A percentile compares a stretch with the other conserved stretches of the same genome.
Evolutionary conservation across 257 asterid species (phyloP).

Genomic region (Misopates orontium): DNA sequence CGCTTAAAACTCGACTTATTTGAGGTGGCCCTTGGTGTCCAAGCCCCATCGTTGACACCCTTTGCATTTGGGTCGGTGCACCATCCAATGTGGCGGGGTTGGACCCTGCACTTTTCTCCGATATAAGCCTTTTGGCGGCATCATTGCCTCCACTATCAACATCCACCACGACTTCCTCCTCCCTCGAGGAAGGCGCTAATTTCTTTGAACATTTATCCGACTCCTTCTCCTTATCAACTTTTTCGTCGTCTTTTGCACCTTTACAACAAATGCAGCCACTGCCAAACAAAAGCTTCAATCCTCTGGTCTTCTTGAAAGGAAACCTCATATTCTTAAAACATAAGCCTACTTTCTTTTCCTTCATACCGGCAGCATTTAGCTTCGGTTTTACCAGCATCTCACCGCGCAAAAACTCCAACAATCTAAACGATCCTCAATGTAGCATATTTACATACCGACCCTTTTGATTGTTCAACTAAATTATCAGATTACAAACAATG

Average conservation of each 20-base stretch:
- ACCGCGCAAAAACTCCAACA: constrained; percentile 22
- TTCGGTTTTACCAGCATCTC: constrained; percentile 40
- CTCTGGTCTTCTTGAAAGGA: constrained; percentile 50
- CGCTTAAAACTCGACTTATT: constrained; percentile 50
- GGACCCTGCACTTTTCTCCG: constrained; percentile 62
- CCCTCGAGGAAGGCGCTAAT: constrained; percentile 43
- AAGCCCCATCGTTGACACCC: constrained; percentile 29
- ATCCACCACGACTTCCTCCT: constrained; percentile 53
- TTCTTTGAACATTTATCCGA: constrained; percentile 48
- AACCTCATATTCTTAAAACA: constrained; percentile 37
- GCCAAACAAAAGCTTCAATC: constrained; percentile 36
- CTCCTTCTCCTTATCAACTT: constrained; percentile 46
- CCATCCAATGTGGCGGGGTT: constrained; percentile 50
- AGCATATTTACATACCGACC: constrained; percentile 4
- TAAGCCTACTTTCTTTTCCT: constrained; percentile 40
- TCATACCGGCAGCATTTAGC: constrained; percentile 41
- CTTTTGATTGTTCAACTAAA: constrained; percentile 1
- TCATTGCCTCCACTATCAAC: constrained; percentile 62
- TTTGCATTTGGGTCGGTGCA: constrained; percentile 37
- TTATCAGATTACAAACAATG: neutral
- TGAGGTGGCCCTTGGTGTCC: constrained; percentile 53
- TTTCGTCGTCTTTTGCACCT: constrained; percentile 50
- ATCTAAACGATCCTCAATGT: constrained; percentile 17
- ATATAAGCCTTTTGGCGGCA: constrained; percentile 54
- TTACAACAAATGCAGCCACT: constrained; percentile 87